A percentile compares a stretch with the other conserved stretches of the same genome.
Evolutionary conservation across 371 early-diverging fungal genomes (phyloP).

Genomic region (Mucor saturninus): DNA sequence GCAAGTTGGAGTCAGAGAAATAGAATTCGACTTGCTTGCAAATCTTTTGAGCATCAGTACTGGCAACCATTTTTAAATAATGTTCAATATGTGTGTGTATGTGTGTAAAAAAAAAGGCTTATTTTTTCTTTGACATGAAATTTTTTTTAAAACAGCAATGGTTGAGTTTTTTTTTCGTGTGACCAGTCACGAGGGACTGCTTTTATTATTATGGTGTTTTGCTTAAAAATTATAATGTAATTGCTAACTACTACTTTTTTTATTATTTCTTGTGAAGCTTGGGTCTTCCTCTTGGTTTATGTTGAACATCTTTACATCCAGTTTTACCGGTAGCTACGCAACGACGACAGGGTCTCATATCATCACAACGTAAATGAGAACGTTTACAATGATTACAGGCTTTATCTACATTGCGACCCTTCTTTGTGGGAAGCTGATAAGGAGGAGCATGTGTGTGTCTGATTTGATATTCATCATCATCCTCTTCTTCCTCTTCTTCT

Average conservation of each 20-base stretch:
- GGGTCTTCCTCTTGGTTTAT: constrained; percentile 54
- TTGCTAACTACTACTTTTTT: too few species aligned
- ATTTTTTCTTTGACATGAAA: background rate
- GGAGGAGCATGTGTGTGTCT: background rate
- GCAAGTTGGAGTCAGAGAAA: constrained; percentile 80
- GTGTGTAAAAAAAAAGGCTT: constrained; percentile 4
- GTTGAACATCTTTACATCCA: constrained; percentile 54
- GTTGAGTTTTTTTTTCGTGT: background rate
- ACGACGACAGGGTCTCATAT: constrained; percentile 51
- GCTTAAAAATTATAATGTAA: too few species aligned
- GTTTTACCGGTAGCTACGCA: constrained; percentile 51
- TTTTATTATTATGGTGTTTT: background rate
- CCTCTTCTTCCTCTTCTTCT: constrained; percentile 30
- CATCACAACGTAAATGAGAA: constrained; percentile 53
- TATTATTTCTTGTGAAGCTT: constrained; percentile 18
- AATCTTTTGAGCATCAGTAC: constrained; percentile 55
- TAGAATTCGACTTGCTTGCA: constrained; percentile 80
- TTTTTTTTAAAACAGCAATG: background rate
- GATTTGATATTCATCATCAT: constrained; percentile 28
- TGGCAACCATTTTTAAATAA: constrained; percentile 8
- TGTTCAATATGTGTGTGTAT: background rate
- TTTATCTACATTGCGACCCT: constrained; percentile 51
- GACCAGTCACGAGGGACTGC: background rate
- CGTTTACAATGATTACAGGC: constrained; percentile 57
- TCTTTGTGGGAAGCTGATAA: constrained; percentile 22